A percentile compares a stretch with the other conserved stretches of the same genome.
Conservation (phyloP, 2,329 filamentous ascomycete species). For the Apiospora malaysiana region DNA sequence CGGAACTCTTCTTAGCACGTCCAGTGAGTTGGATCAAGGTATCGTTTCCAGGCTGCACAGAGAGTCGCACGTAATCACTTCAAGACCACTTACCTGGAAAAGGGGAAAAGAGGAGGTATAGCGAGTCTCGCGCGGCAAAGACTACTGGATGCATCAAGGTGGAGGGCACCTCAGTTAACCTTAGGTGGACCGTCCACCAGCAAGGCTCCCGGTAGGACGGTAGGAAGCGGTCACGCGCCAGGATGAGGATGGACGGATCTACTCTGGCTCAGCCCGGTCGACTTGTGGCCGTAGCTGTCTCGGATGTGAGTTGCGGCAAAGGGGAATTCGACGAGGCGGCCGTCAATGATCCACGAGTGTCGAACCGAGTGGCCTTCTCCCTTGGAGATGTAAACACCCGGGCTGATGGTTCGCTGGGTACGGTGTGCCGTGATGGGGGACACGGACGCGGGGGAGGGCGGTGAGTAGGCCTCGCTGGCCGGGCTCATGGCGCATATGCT, state of each 20-base stretch:
- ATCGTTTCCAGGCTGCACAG: background rate
- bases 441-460: background rate
- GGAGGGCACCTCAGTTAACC: background rate
- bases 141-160: background rate
- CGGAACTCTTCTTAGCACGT: background rate
- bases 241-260: slow-evolving; percentile 13
- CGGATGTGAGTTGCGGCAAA: slow-evolving; percentile 15
- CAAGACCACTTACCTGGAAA: background rate
- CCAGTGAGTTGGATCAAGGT: background rate
- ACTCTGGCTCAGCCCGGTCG: slow-evolving; percentile 19
- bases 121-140: background rate
- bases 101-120: background rate
- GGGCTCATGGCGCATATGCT: slow-evolving; percentile 18
- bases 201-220: background rate
- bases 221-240: background rate
- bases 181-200: background rate
- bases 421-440: slow-evolving; percentile 24
- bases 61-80: background rate
- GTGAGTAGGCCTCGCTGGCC: slow-evolving; percentile 14
- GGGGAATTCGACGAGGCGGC: slow-evolving; percentile 25
- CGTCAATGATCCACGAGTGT: slow-evolving; percentile 26
- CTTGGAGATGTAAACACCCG: slow-evolving; percentile 27
- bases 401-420: slow-evolving; percentile 22
- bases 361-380: slow-evolving; percentile 25
- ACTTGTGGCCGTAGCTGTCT: background rate